Base-by-base conservation (phyloP, 495 filamentous ascomycete species). In the Recurvomyces mirabilis region DNA sequence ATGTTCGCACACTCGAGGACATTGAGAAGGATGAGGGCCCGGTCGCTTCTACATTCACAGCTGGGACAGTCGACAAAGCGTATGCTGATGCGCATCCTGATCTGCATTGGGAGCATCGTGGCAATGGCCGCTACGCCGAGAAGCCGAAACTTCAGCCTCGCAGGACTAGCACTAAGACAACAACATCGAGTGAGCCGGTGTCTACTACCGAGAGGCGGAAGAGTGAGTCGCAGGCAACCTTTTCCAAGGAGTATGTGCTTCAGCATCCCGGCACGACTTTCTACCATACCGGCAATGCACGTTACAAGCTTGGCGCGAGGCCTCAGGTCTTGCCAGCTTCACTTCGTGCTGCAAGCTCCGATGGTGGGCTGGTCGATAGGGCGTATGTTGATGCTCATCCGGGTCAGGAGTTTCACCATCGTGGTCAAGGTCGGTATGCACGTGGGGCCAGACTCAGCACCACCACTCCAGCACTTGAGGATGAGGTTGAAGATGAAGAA, bases 281-380 rank as follows among this genome's bases (percentile, higher is more conserved):
- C 38, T 51, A 54, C 20, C 51, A 54, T 37, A 50, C 48, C 18
- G 51, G 51, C 23, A 49, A 54, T 38, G 46, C 34, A 4, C 46
- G 46, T 1, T 54, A 49, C 25, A 50, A 41, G 41, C 40, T 40
- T 12, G 51, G 51, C 11, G 21, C 31, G 4, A 37, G 26, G n/a
- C 51, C 51, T 1, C 22, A 29, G 18, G 6, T 11, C n/a, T 35
- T 20, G 32, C 12, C 36, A n/a, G 41, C 35, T 9, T 11, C 22
- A 21, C 26, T 28, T 22, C 34, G 14, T 17, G 11, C 12, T n/a
- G 39, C 1, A 18, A 20, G 14, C 1, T 38, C 37, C 18, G 41
- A 41, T 7, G 7, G 7, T 15, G n/a, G 5, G 20, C 45, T 53
- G 13, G 38, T 33, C 26, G 29, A 34, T 41, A 53, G 45, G 33